Evolutionary conservation across 768 basidiomycete species (phyloP), one percentile per base, ranked within the genome.

Genomic region (Termitomyces sp.): DNA sequence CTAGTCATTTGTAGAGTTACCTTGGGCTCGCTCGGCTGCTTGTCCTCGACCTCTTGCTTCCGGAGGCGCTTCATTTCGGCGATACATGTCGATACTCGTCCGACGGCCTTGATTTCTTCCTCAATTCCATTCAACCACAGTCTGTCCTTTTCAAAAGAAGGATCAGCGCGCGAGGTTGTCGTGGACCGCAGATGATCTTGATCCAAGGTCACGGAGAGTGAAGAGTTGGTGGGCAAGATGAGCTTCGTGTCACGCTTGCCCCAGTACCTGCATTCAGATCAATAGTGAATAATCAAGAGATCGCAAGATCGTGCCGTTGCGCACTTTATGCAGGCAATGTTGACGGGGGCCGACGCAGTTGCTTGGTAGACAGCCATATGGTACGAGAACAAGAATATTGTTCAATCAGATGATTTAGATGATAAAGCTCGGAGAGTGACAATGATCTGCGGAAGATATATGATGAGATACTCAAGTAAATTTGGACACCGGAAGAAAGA

Each of bases 251-350:
- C 90, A 59, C 97, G 90, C 73, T 99, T 99, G 61, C 97, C 97
- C 97, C 97, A 99, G 79, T 98, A 98, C 70, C 91, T 95, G 55
- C 7, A 21, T n/a, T 33, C 38, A 37, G 19, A 58, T 61, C 38
- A 57, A 62, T 33, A 10, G 6, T 31, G 30, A 31, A 31, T 31
- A 33, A 23, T 23, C 23, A 23, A 33, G 31, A 33, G 10, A 33
- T 30, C 30, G 7, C 7, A 26, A 41, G 43, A 60, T 17, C 17
- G 45, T 26, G 43, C 61, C 30, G 23, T 54, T 60, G 71, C 65
- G 57, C 21, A 95, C 94, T 98, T 98, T 75, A 98, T 97, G 68
- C 89, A 91, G n/a, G 94, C 94, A 66, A 98, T 98, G 73, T 98
- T 98, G 56, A 98, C 94, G 3, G 94, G 94, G 0, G 94, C 94